Percentiles rank a stretch among this genome's conserved stretches.
Conservation (phyloP, 306 rosid species). For the Pyrus bretschneideri region DNA sequence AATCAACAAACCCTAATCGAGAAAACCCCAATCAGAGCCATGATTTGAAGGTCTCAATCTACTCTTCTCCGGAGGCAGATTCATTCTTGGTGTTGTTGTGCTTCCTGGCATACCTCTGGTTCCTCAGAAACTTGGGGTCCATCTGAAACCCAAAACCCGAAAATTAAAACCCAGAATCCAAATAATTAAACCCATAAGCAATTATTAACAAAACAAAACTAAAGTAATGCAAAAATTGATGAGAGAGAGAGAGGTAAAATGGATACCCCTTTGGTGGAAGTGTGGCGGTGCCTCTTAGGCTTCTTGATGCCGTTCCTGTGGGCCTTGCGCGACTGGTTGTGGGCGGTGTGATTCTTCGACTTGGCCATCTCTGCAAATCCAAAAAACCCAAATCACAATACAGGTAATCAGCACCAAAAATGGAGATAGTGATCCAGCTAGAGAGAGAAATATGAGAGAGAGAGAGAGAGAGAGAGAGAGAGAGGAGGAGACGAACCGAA, state of each 20-base stretch:
- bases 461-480: background rate
- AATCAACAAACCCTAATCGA: background rate
- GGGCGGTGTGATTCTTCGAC: constrained; percentile 99
- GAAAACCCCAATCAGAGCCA: constrained; percentile 14
- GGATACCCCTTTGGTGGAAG: constrained; percentile 90
- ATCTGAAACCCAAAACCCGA: constrained; percentile 33
- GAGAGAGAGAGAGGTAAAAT: background rate
- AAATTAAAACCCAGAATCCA: background rate
- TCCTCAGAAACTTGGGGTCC: constrained; percentile 98
- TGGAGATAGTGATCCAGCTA: background rate
- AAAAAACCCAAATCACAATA: background rate
- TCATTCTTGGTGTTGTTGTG: constrained; percentile 72
- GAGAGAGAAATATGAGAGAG: background rate
- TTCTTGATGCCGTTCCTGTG: constrained; percentile 96
- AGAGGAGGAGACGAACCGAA: constrained; percentile 9
- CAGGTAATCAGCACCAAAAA: background rate
- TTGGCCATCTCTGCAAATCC: constrained; percentile 76
- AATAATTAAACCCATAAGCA: background rate
- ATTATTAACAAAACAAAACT: background rate
- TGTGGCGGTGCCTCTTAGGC: constrained; percentile 91
- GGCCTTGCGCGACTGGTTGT: constrained; percentile 98
- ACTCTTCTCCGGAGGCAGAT: constrained; percentile 53
- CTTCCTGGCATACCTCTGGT: constrained; percentile 99
- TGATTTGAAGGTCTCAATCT: constrained; percentile 4
- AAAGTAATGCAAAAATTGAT: background rate